Evolutionary conservation across 306 rosid genomes (phyloP).

Genomic region (Heteromeles arbutifolia): DNA sequence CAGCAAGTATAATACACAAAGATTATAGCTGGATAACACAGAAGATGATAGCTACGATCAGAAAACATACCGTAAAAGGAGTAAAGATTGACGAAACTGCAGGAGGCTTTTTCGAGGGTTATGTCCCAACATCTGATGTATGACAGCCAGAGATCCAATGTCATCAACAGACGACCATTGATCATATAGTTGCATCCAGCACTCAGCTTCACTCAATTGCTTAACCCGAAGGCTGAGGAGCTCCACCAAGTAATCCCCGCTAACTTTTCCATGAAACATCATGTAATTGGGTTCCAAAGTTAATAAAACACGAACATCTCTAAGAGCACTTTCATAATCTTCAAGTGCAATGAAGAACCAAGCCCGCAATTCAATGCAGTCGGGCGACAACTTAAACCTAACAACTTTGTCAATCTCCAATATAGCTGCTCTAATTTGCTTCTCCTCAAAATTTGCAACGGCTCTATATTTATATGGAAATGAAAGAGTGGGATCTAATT

Average conservation of each 20-base stretch:
- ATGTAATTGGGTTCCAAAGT: constrained; percentile 61
- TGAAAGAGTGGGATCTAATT: constrained; percentile 66
- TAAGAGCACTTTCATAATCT: constrained; percentile 56
- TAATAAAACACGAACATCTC: constrained; percentile 62
- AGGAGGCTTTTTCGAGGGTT: constrained; percentile 60
- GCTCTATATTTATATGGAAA: constrained; percentile 69
- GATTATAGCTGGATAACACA: constrained; percentile 8
- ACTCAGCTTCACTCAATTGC: constrained; percentile 53
- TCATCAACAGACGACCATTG: constrained; percentile 84
- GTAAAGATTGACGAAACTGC: constrained; percentile 70
- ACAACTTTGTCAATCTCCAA: constrained; percentile 57
- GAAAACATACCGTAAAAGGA: constrained; percentile 55
- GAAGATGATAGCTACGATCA: background rate
- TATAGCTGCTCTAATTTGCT: constrained; percentile 51
- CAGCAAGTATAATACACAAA: background rate
- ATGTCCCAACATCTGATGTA: constrained; percentile 69
- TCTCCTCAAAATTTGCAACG: constrained; percentile 52
- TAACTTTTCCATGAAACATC: constrained; percentile 48
- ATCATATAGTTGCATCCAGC: constrained; percentile 83
- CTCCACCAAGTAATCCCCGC: constrained; percentile 45
- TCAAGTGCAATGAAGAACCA: constrained; percentile 56
- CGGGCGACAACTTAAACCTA: constrained; percentile 59
- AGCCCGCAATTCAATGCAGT: constrained; percentile 66
- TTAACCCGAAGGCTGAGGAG: constrained; percentile 34
- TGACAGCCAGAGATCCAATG: constrained; percentile 70